A percentile compares a stretch with the other conserved stretches of the same genome.
These are phyloP conservation scores for Fraxinus latifolia DNA, from an alignment of 305 asterid species.

Conservation along the genomic window DNA sequence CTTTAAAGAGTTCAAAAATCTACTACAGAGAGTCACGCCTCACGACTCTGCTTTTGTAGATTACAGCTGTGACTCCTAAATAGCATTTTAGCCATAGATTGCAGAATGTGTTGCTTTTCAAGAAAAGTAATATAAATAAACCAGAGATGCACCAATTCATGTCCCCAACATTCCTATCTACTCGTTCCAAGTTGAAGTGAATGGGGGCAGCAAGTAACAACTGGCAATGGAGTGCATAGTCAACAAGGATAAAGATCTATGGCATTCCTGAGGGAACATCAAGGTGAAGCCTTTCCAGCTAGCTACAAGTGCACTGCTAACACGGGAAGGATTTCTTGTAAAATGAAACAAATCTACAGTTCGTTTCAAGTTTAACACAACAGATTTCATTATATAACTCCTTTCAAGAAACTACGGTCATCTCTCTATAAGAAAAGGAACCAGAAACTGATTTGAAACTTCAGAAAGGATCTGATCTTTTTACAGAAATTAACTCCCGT, in stretches of 20 bases:
- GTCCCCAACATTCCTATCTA: not conserved
- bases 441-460: not conserved
- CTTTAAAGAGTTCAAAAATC: not conserved
- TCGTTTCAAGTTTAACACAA: not conserved
- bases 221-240: not conserved
- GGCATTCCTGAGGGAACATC: not conserved
- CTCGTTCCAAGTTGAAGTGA: not conserved
- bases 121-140: not conserved
- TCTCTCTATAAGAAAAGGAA: not conserved
- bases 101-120: not conserved
- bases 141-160: not conserved
- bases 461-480: not conserved
- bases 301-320: not conserved
- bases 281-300: not conserved
- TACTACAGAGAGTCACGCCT: not conserved
- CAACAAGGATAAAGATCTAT: not conserved
- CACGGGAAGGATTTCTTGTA: not conserved
- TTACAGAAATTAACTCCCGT: not conserved
- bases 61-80: not conserved
- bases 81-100: not conserved
- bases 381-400: not conserved
- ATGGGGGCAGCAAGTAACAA: not conserved
- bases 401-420: not conserved
- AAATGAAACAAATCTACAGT: not conserved
- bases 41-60: not conserved